Evolutionary conservation across 2,329 filamentous ascomycete genomes (phyloP), one percentile per base, ranked within the genome.

Genomic region (Scytalidium lignicola): DNA sequence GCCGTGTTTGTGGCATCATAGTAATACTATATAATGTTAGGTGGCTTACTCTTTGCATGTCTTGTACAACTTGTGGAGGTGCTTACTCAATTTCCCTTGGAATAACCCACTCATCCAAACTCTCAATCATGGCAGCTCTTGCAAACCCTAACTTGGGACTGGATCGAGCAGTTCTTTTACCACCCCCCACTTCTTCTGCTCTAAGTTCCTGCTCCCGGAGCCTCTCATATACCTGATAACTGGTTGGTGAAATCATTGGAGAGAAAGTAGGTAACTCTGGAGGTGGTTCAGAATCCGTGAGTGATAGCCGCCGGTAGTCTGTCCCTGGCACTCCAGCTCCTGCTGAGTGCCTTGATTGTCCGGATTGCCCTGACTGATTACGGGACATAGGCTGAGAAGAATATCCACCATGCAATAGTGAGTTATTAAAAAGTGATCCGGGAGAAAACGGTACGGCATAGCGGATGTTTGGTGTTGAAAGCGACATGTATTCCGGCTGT

Each of bases 381-480:
- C 74, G 70, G 1, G 72, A 73, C 72, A 78, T 75, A 4, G 75
- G 74, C 51, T 75, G 70, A 7, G 73, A 75, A 21, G 70, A 67
- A 56, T 78, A 76, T 3, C 73, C 73, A n/a, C 18, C 65, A 58
- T 50, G 0, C 56, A 54, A 28, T 32, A 39, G 13, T 20, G 22
- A 58, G 51, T 39, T 62, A 58, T 53, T 56, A 69, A 70, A 69
- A 74, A 74, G 13, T 72, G 69, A 55, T 70, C 17, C 21, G 17
- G 3, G 48, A 44, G 9, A 42, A 19, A 20, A 47, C 29, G 59
- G 55, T 10, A 53, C 50, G 2, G 58, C 56, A 3, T 44, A 19
- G 26, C 44, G 47, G 20, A 55, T 49, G 21, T 57, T 47, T 13
- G 55, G 50, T 1, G 53, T 51, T 2, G 55, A 57, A 17, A 61